These are phyloP conservation scores for Nakaseomyces sp. DNA, from an alignment of 1,139 yeast species.

Conservation along the genomic window DNA sequence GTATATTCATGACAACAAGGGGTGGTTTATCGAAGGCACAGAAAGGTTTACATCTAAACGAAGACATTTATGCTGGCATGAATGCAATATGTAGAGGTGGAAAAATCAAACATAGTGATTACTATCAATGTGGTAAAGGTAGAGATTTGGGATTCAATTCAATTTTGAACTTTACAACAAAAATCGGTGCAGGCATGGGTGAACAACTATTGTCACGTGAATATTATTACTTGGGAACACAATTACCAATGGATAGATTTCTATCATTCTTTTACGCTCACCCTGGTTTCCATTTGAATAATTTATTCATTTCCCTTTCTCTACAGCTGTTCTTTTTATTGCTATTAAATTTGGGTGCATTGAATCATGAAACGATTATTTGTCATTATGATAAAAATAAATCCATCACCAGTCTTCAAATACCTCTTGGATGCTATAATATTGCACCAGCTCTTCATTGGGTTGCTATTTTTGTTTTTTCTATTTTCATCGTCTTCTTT, in stretches of 20 bases:
- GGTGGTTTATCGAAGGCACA: slow-evolving; percentile 91
- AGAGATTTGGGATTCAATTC: slow-evolving; percentile 83
- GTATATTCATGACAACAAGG: slow-evolving; percentile 77
- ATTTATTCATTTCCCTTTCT: slow-evolving; percentile 67
- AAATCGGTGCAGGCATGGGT: slow-evolving; percentile 94
- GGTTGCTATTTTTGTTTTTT: slow-evolving; percentile 72
- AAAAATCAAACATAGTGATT: slow-evolving; percentile 78
- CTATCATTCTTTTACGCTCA: slow-evolving; percentile 84
- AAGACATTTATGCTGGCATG: slow-evolving; percentile 90
- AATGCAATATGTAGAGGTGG: slow-evolving; percentile 77
- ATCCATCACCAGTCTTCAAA: slow-evolving; percentile 52
- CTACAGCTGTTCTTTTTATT: slow-evolving; percentile 63
- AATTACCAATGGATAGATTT: slow-evolving; percentile 69
- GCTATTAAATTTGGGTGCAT: slow-evolving; percentile 57
- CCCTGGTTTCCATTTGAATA: slow-evolving; percentile 83
- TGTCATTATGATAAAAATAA: slow-evolving; percentile 48
- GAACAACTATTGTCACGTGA: slow-evolving; percentile 82
- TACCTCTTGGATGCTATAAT: slow-evolving; percentile 69
- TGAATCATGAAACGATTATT: slow-evolving; percentile 49
- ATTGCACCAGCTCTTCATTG: slow-evolving; percentile 67
- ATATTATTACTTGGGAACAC: slow-evolving; percentile 73
- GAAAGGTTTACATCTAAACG: slow-evolving; percentile 75
- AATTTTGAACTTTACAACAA: slow-evolving; percentile 73
- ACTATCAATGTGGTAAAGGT: slow-evolving; percentile 86
- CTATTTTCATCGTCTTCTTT: slow-evolving; percentile 75